Evolutionary conservation across 2,329 filamentous ascomycete species (phyloP).

Genomic region (Pestalotiopsis sp.): DNA sequence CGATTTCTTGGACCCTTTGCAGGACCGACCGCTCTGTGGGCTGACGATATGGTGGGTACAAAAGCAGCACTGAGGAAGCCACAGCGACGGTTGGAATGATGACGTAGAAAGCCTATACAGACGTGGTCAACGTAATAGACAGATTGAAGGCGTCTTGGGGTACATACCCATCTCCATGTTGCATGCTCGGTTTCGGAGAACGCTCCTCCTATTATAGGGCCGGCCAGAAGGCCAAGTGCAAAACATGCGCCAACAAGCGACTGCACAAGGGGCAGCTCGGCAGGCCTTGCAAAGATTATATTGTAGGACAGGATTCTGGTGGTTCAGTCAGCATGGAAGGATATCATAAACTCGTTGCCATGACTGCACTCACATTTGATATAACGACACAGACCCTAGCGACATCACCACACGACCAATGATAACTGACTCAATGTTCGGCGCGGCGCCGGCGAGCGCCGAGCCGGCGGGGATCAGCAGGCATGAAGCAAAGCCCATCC

Average conservation of each 20-base stretch:
- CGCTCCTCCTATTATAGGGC: constrained; percentile 29
- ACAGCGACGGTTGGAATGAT: constrained; percentile 14
- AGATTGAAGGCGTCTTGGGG: background rate
- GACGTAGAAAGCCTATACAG: constrained; percentile 19
- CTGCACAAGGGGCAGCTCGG: constrained; percentile 19
- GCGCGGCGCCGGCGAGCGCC: constrained; percentile 29
- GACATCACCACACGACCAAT: constrained; percentile 33
- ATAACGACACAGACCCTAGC: constrained; percentile 28
- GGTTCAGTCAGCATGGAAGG: background rate
- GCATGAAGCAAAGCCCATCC: constrained; percentile 25
- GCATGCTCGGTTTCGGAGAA: constrained; percentile 33
- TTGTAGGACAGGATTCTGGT: constrained; percentile 20
- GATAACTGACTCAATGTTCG: constrained; percentile 29
- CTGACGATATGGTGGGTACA: constrained; percentile 37
- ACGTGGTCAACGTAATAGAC: background rate
- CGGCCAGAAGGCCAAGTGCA: constrained; percentile 24
- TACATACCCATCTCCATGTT: constrained; percentile 39
- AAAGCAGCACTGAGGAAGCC: constrained; percentile 39
- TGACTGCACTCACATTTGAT: constrained; percentile 29
- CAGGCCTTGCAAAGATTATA: constrained; percentile 20
- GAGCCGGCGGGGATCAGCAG: constrained; percentile 29
- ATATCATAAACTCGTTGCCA: background rate
- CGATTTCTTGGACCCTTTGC: constrained; percentile 24
- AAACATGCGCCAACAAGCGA: constrained; percentile 23
- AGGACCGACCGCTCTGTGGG: constrained; percentile 17